Base-by-base conservation (phyloP, 2,329 filamentous ascomycete genomes). In the Trichoderma atrobrunneum region DNA sequence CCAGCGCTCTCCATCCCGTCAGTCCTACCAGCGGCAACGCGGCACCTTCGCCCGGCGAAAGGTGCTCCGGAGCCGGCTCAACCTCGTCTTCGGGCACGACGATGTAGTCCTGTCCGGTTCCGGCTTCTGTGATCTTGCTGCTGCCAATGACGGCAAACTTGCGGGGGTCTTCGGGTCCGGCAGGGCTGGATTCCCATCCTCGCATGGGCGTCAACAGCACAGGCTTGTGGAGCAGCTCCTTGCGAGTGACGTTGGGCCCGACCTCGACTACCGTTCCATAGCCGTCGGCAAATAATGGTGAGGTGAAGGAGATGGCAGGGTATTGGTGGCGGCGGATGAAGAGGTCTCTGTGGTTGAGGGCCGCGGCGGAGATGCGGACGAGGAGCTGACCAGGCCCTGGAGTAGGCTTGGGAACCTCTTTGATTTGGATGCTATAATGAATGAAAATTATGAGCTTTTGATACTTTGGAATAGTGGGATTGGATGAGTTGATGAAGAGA, bases 311-410 rank as follows among this genome's bases (percentile, higher is more conserved):
- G 68, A 94, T 92, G 76, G 89, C 92, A 0, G 95, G 95, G 85
- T 98, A 98, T 54, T 97, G 89, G 79, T 95, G 92, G 81, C 96
- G 94, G 70, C 95, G 93, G 82, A 97, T 92, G 84, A 98, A 98
- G 76, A 97, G 89, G 81, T 98, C 96, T 77, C 95, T 92, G 84
- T 98, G 96, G 85, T 98, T 98, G 65, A 98, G 90, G 16, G 95
- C 92, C 1, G 91, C 93, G 66, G 94, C 93, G 43, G 88, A 87
- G 78, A 98, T 85, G 78, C 89, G 90, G 74, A 98, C 85, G 7
- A 97, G 85, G 75, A 97, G 85, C 80, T 98, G 87, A 74, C 85
- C 85, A 18, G 88, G 87, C 30, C 88, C 87, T 0, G 91, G 91
- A 2, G 84, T 85, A 30, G 92, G 92, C 74, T 87, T 85, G 71